These are phyloP conservation scores for Penicillium sclerotigenum DNA, from an alignment of 2,329 filamentous ascomycete genomes.

Conservation along the genomic window DNA sequence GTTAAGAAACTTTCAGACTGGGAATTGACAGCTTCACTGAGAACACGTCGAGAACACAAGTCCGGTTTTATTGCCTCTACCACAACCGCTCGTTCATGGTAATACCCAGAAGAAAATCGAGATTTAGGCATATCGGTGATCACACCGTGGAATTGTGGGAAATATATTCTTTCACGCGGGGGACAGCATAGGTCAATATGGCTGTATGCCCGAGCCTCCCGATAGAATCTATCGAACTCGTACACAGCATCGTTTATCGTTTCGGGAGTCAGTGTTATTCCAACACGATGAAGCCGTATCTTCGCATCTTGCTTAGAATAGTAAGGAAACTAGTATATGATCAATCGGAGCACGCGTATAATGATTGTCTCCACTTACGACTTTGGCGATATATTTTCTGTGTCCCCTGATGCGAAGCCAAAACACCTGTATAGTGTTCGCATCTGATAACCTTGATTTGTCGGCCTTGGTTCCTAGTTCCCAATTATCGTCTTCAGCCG, in stretches of 20 bases:
- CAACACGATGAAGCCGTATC: neutral
- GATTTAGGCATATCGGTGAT: neutral
- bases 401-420: neutral
- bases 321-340: neutral
- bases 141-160: neutral
- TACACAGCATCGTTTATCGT: neutral
- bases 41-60: neutral
- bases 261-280: neutral
- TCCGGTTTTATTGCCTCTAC: neutral
- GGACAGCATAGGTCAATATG: neutral
- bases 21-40: neutral
- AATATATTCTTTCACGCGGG: neutral
- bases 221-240: neutral
- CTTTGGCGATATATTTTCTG: neutral
- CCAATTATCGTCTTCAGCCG: neutral
- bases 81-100: neutral
- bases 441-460: neutral
- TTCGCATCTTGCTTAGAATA: neutral
- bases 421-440: neutral
- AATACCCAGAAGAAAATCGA: neutral
- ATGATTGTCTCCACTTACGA: neutral
- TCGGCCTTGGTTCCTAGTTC: neutral
- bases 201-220: neutral
- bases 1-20: neutral
- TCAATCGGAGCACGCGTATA: neutral